phyloP scores from a whole-genome alignment of 441 rosid species.

The Populus tomentosa region DNA sequence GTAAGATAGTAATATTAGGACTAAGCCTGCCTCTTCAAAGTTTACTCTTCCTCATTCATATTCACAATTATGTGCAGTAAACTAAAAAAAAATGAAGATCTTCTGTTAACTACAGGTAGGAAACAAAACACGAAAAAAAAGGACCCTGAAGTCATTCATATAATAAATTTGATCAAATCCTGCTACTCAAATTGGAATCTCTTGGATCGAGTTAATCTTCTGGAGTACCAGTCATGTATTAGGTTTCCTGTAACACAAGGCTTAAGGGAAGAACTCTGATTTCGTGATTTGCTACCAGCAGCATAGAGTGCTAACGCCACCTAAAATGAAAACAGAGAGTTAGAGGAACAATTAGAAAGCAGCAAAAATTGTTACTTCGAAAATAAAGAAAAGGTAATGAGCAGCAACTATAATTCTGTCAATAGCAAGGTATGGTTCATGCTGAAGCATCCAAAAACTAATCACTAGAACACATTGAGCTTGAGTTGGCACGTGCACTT shows the following conservation, averaged over 20 bases:
- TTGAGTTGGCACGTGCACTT: neutral
- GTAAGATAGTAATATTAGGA: neutral
- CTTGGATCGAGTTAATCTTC: neutral
- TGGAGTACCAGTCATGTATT: slow-evolving; percentile 68
- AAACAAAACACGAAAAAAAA: neutral
- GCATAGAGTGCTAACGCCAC: slow-evolving; percentile 52
- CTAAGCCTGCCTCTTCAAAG: neutral
- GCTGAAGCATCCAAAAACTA: neutral
- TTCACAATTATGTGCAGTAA: neutral
- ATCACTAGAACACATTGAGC: neutral
- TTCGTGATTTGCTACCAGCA: slow-evolving; percentile 55
- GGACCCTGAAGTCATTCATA: neutral
- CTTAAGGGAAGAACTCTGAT: slow-evolving; percentile 68
- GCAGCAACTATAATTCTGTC: neutral
- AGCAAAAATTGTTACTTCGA: neutral
- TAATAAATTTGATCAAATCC: neutral
- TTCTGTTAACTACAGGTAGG: neutral
- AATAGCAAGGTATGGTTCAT: neutral
- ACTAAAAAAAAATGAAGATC: neutral
- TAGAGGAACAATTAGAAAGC: slow-evolving; percentile 1
- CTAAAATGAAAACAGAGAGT: slow-evolving; percentile 31
- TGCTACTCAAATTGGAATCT: neutral
- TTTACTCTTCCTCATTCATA: neutral
- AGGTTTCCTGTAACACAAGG: slow-evolving; percentile 73
- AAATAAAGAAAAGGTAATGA: slow-evolving; percentile 1